Evolutionary conservation across 2,329 filamentous ascomycete genomes (phyloP), one percentile per base, ranked within the genome.

Genomic region (Verticillium isaacii): DNA sequence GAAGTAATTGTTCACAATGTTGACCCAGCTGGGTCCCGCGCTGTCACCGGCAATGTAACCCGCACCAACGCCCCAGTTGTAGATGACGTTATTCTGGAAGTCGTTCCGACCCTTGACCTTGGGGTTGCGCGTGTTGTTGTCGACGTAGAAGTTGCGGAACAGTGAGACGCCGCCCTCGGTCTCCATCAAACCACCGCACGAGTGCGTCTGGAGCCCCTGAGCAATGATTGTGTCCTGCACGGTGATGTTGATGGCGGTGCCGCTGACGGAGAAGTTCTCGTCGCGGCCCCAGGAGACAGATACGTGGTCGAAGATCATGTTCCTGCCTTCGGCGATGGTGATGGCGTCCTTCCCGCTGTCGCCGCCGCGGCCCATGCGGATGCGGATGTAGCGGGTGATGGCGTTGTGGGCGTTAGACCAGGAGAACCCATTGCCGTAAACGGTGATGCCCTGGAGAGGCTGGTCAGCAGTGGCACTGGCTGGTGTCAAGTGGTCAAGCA

Each of bases 1-100:
- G 70, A 84, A 85, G 69, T 85, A 85, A 70, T 85, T 85, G 63
- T 80, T 80, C 59, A 84, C 74, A 61, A 85, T 80, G 63, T 85
- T 83, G 5, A 76, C 81, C 57, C 78, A 75, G 59, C 78, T 83
- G 32, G 74, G 66, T 5, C 77, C 81, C 0, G 67, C 71, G 37
- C 78, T 81, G 63, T 82, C 81, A 2, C 82, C 82, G 0, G 81
- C 81, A 59, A 84, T 85, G 60, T 85, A 85, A 4, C 78, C 83
- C 5, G 81, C 82, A 0, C 82, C 81, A 1, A 75, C 74, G 11
- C 82, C 82, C 77, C 81, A 85, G 68, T 85, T 85, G 67, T 85
- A 85, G 2, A 85, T 67, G 2, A 85, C 76, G 66, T 81, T 80
- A 62, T 80, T 80, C 62, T 75, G 75, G 60, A 83, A 85, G 66